Percentiles rank a stretch among this genome's conserved stretches.
Conservation (phyloP, 495 filamentous ascomycete genomes). For the Bacidia rubella region DNA sequence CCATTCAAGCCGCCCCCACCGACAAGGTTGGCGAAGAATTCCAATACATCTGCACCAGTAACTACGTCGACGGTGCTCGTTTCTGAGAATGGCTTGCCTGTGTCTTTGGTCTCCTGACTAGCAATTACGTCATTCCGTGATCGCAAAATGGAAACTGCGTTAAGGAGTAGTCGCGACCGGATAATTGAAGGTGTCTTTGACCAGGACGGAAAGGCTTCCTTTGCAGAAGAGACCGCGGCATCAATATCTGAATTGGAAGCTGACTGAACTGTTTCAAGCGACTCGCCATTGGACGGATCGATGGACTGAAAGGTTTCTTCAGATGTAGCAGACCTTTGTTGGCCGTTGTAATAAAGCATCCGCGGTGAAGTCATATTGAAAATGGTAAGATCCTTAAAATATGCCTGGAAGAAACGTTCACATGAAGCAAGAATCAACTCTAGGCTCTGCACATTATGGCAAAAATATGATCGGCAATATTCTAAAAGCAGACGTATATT, state of each 20-base stretch:
- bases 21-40: constrained; percentile 63
- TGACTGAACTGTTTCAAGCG: constrained; percentile 48
- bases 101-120: constrained; percentile 54
- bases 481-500: no score
- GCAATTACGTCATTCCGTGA: constrained; percentile 59
- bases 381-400: neutral
- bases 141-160: constrained; percentile 51
- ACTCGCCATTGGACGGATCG: constrained; percentile 51
- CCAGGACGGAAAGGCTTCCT: constrained; percentile 51
- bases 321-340: constrained; percentile 38
- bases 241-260: constrained; percentile 53
- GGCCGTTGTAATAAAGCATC: constrained; percentile 57
- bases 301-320: constrained; percentile 50
- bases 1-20: constrained; percentile 56
- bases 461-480: no score
- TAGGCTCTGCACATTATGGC: no score
- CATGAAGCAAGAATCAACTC: no score
- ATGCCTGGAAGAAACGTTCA: neutral
- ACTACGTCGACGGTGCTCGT: constrained; percentile 63
- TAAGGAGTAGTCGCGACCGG: constrained; percentile 57
- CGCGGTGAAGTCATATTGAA: constrained; percentile 28
- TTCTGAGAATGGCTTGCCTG: constrained; percentile 61
- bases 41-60: constrained; percentile 62
- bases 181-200: constrained; percentile 48
- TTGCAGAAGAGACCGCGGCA: constrained; percentile 47